Conservation (phyloP, 768 basidiomycete genomes). For the Royoungia palumana region DNA sequence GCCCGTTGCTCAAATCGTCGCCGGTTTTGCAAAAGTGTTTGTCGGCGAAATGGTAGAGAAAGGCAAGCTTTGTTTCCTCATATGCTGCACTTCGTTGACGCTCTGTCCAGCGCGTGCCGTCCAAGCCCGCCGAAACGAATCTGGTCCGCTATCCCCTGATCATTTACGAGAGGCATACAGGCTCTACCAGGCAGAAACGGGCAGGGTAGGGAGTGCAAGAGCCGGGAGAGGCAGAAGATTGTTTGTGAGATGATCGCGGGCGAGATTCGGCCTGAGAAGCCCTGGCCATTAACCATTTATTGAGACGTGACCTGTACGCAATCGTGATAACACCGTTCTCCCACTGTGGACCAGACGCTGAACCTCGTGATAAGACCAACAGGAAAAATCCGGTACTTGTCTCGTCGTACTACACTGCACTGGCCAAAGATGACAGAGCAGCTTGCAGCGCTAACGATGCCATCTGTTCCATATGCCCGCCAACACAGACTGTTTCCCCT, state of each 20-base stretch:
- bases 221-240: slow-evolving; percentile 67
- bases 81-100: too few relatives aligned
- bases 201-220: slow-evolving; percentile 74
- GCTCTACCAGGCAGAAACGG: slow-evolving; percentile 76
- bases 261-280: not conserved
- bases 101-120: slow-evolving; percentile 61
- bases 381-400: too few relatives aligned
- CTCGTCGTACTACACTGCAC: too few relatives aligned
- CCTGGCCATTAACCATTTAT: not conserved
- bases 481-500: too few relatives aligned
- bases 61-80: slow-evolving; percentile 40
- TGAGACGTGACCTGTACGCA: not conserved
- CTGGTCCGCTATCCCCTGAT: slow-evolving; percentile 81
- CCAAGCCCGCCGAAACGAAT: slow-evolving; percentile 67
- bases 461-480: too few relatives aligned
- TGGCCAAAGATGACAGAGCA: too few relatives aligned
- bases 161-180: slow-evolving; percentile 89
- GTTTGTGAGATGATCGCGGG: slow-evolving; percentile 54
- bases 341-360: too few relatives aligned
- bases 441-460: too few relatives aligned
- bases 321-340: not conserved
- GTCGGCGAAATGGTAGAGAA: slow-evolving; percentile 91
- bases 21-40: slow-evolving; percentile 88
- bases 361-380: too few relatives aligned
- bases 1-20: slow-evolving; percentile 85